Base-by-base conservation (phyloP, 441 rosid species). In the Geranium incanum region DNA sequence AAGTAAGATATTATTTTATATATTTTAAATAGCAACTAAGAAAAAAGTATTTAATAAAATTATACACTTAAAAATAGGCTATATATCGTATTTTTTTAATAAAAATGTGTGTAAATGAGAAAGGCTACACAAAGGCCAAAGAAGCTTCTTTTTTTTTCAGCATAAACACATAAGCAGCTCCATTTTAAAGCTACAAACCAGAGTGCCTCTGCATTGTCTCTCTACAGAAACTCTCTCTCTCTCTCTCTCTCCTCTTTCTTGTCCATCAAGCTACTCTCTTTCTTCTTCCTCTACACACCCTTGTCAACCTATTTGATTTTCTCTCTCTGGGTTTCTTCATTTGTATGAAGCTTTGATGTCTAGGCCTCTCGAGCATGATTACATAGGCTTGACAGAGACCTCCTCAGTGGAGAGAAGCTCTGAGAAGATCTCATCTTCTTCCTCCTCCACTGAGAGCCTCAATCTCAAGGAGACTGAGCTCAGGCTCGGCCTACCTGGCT, bases 401-500 rank as follows among this genome's bases (percentile, higher is more conserved):
- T 45, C 52, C 8, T 1, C 52, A 1, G 13, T 45, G 52, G 52
- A 45, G 52, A 45, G 15, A 45, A 45, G 52, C 52, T 45, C 52
- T 12, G 52, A 45, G 4, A 12, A 39, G 43, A 39, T 39, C 43
- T 39, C 15, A 11, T 45, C 52, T 45, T 45, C 52, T 45, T 45
- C 52, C 52, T 12, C 52, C 1, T 12, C 52, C 2, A 12, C 75
- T 67, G 63, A 65, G 64, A 6, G 65, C 4, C 81, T 84, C 4
- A 83, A 83, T 73, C 75, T 84, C 41, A 84, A 78, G 70, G 88
- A 81, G 75, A 87, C 92, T 60, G 92, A 88, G 83, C 83, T 88
- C 9, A 79, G 88, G 78, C 89, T 88, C 71, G 88, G 92, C 68
- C 72, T 86, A 68, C 92, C 92, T 2, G 90, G 92, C 36, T 86